Conservation (phyloP, 164 flowering plant genomes). For the Nelumbo lutea region DNA sequence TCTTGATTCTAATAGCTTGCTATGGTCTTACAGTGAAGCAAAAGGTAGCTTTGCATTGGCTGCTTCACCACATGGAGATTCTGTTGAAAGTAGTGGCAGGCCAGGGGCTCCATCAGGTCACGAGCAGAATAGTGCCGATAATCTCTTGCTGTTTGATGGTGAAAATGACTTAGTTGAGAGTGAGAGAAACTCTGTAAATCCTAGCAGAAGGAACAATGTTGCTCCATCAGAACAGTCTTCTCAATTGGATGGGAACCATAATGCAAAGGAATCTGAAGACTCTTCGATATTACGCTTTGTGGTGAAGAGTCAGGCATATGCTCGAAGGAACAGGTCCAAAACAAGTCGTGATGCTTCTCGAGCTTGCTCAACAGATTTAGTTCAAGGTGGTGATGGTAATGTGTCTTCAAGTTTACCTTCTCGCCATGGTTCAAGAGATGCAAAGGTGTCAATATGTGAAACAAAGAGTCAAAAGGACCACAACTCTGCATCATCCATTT, state of each 20-base stretch:
- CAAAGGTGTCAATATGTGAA: slow-evolving; percentile 37
- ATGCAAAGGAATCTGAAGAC: slow-evolving; percentile 65
- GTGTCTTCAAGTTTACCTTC: slow-evolving; percentile 36
- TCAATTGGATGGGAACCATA: slow-evolving; percentile 45
- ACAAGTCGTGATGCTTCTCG: slow-evolving; percentile 61
- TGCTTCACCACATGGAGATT: slow-evolving; percentile 91
- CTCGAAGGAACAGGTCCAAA: slow-evolving; percentile 73
- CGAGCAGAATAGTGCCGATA: slow-evolving; percentile 88
- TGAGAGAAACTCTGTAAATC: slow-evolving; percentile 36
- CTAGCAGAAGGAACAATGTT: slow-evolving; percentile 35
- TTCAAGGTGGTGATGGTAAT: slow-evolving; percentile 43
- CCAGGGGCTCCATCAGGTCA: slow-evolving; percentile 48
- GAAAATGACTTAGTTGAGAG: slow-evolving; percentile 54
- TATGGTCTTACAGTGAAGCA: slow-evolving; percentile 62
- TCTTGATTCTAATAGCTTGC: slow-evolving; percentile 6
- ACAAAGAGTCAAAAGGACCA: slow-evolving; percentile 33
- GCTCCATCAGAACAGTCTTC: slow-evolving; percentile 59
- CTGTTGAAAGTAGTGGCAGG: slow-evolving; percentile 86
- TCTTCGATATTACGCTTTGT: slow-evolving; percentile 51
- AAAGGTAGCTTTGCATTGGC: slow-evolving; percentile 81
- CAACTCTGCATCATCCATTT: slow-evolving; percentile 22
- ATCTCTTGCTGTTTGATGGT: slow-evolving; percentile 74
- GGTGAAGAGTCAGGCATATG: slow-evolving; percentile 60
- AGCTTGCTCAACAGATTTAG: slow-evolving; percentile 42
- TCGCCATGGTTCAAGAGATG: slow-evolving; percentile 49